A percentile compares a stretch with the other conserved stretches of the same genome.
Evolutionary conservation across 257 asterid species (phyloP).

Genomic region (Gentiana straminea): DNA sequence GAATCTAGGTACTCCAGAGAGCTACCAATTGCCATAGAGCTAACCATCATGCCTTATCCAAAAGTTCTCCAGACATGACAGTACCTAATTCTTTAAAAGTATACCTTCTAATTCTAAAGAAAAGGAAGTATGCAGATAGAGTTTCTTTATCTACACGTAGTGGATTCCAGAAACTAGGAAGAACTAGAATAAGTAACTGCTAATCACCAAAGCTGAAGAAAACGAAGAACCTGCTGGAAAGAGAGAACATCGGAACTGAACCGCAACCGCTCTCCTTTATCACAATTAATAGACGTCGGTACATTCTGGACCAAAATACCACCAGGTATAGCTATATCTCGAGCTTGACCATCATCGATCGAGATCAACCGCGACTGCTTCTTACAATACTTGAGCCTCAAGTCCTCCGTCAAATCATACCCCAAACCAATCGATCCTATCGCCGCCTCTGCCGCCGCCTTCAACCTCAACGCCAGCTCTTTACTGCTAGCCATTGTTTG

Average conservation of each 20-base stretch:
- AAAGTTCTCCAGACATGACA: too few relatives aligned
- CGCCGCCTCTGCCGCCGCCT: constrained; percentile 57
- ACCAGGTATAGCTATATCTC: constrained; percentile 65
- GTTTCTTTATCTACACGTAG: too few relatives aligned
- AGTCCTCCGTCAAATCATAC: constrained; percentile 42
- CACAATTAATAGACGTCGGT: constrained; percentile 55
- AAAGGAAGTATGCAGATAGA: too few relatives aligned
- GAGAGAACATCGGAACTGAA: constrained; percentile 57
- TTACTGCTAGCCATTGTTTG: constrained; percentile 19
- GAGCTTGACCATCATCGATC: constrained; percentile 49
- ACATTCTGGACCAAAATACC: constrained; percentile 66
- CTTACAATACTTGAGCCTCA: constrained; percentile 22
- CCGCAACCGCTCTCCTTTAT: constrained; percentile 76
- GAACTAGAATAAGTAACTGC: too few relatives aligned
- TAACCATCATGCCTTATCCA: too few relatives aligned
- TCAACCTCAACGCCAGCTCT: constrained; percentile 50
- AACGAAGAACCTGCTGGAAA: constrained; percentile 54
- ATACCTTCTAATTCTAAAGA: too few relatives aligned
- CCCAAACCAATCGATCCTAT: constrained; percentile 61
- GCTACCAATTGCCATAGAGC: too few relatives aligned
- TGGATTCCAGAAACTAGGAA: too few relatives aligned
- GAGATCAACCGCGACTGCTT: constrained; percentile 36
- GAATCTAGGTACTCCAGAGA: too few relatives aligned
- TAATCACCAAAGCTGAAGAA: neutral
- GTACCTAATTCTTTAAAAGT: too few relatives aligned